Evolutionary conservation across 2,329 filamentous ascomycete genomes (phyloP).

Genomic region (Hymenoscyphus linearis): DNA sequence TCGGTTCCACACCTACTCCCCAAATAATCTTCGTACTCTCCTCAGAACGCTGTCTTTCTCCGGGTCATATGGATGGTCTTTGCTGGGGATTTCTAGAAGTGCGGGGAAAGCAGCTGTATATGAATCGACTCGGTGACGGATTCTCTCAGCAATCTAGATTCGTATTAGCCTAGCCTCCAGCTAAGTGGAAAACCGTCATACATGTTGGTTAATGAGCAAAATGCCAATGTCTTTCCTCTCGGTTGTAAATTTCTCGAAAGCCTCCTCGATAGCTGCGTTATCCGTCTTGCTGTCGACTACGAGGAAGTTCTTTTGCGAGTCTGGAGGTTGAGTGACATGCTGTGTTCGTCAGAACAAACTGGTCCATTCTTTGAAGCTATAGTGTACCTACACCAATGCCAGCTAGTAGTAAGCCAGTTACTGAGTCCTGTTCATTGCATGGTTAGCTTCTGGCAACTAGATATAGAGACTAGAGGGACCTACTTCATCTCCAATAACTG

Average conservation of each 20-base stretch:
- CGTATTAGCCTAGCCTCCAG: slow-evolving; percentile 1
- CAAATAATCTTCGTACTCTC: slow-evolving; percentile 70
- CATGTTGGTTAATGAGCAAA: slow-evolving; percentile 95
- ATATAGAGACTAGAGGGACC: slow-evolving; percentile 6
- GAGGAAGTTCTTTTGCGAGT: slow-evolving; percentile 94
- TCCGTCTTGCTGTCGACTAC: slow-evolving; percentile 95
- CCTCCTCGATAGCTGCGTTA: slow-evolving; percentile 76
- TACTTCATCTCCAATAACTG: slow-evolving; percentile 96
- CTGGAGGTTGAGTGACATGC: slow-evolving; percentile 87
- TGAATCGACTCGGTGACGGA: slow-evolving; percentile 82
- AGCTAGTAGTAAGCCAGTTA: slow-evolving; percentile 90
- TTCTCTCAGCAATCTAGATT: slow-evolving; percentile 79
- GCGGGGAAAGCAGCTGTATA: slow-evolving; percentile 96
- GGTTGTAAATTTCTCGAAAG: slow-evolving; percentile 83
- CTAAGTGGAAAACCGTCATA: slow-evolving; percentile 38
- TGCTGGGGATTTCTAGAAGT: slow-evolving; percentile 93
- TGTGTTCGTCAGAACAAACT: slow-evolving; percentile 33
- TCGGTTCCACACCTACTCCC: slow-evolving; percentile 49
- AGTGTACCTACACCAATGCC: slow-evolving; percentile 74
- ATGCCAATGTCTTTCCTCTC: slow-evolving; percentile 96
- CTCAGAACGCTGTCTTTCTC: slow-evolving; percentile 98
- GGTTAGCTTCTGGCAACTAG: neutral
- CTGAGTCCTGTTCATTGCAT: slow-evolving; percentile 67
- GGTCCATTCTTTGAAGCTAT: neutral
- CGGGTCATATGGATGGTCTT: slow-evolving; percentile 97